These are phyloP conservation scores for Xylariaceae sp. DNA, from an alignment of 2,329 filamentous ascomycete species.

Conservation along the genomic window DNA sequence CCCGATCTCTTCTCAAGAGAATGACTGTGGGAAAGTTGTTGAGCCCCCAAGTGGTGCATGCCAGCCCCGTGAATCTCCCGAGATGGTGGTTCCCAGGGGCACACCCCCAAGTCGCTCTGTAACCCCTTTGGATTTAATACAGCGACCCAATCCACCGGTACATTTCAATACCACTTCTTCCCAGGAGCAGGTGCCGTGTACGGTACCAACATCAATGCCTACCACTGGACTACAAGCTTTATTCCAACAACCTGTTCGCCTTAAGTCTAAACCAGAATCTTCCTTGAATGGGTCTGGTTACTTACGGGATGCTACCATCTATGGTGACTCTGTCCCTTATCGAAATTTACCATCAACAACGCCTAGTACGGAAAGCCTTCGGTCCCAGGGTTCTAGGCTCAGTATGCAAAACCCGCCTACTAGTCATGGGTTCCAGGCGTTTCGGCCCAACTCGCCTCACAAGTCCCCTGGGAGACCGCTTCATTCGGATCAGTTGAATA, in stretches of 20 bases:
- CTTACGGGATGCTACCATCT: neutral
- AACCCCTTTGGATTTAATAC: neutral
- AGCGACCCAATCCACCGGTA: neutral
- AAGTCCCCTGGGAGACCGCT: neutral
- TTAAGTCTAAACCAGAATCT: neutral
- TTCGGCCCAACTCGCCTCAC: neutral
- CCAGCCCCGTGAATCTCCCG: neutral
- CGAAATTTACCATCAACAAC: neutral
- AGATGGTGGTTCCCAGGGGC: neutral
- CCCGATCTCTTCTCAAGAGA: neutral
- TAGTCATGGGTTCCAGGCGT: neutral
- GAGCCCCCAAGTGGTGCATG: neutral
- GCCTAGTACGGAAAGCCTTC: conserved; percentile 2
- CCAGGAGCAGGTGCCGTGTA: neutral
- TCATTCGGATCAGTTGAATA: neutral
- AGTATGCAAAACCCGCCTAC: neutral
- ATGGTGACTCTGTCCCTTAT: neutral
- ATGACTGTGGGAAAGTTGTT: neutral
- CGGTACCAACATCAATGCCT: neutral
- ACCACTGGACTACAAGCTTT: conserved; percentile 8
- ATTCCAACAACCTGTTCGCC: conserved; percentile 7
- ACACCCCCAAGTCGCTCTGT: neutral
- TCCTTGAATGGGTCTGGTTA: neutral
- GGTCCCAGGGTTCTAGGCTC: conserved; percentile 1
- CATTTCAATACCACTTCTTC: neutral